Base-by-base conservation (phyloP, 2,329 filamentous ascomycete genomes). In the Purpureocillium takamizusanense region DNA sequence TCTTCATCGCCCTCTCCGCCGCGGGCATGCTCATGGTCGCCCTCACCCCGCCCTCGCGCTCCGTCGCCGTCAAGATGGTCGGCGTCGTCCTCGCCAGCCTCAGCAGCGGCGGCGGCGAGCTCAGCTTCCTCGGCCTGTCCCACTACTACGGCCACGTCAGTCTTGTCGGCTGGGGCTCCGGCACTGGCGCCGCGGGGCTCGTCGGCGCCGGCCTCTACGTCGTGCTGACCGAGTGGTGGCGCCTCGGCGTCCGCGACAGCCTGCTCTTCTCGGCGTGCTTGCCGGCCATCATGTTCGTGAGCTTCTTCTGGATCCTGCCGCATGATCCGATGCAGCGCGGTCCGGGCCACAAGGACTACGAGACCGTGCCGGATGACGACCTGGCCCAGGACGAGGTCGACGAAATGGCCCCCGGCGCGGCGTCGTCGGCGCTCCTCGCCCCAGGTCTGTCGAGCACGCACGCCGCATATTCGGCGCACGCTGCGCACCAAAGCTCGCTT, bases 111-210 rank as follows among this genome's bases (percentile, higher is more conserved):
- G 85, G 74, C 14, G 92, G 92, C 25, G 92, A 97, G 65, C 68
- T 95, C 42, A 94, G 83, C 60, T 95, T 97, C 55, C 66, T 98
- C 6, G 84, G 87, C 1, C 63, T 98, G 52, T 94, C 90, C 12
- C 90, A 97, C 57, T 95, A 84, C 65, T 97, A 97, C 53, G 92
- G 90, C 0, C 81, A 78, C 8, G 82, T 86, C 60, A 87, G 86
- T 50, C 71, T 97, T 14, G 89, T 89, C 0, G 82, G 86, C 28
- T 98, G 92, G 92, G 85, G 87, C 0, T 90, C 84, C 46, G 90
- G 90, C 0, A 95, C 90, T 0, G 90, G 90, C 2, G 90, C 84
- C 0, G 90, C 90, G 1, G 90, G 90, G 0, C 60, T 98, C 41
- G 70, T 90, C 1, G 92, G 92, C 5, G 87, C 90, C 1, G 88